phyloP scores from a whole-genome alignment of 768 basidiomycete genomes.

The Lepiota subincarnata region DNA sequence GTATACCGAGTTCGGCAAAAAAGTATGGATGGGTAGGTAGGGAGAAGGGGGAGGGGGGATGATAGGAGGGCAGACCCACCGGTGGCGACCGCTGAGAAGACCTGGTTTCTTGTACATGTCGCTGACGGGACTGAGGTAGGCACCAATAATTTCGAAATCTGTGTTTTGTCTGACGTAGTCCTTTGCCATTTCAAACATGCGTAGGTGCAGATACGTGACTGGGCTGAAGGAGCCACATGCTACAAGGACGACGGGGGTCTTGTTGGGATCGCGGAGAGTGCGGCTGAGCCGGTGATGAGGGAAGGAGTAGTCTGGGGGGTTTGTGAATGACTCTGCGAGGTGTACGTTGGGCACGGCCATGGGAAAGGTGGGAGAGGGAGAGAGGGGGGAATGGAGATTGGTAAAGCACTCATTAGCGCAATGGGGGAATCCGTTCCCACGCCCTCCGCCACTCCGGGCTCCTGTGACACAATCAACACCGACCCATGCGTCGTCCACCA shows the following conservation, averaged over 20 bases:
- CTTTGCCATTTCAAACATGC: constrained; percentile 99
- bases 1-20: background rate
- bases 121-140: constrained; percentile 94
- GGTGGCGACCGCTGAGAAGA: constrained; percentile 78
- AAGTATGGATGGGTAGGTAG: background rate
- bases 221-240: constrained; percentile 98
- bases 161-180: constrained; percentile 93
- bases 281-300: constrained; percentile 59
- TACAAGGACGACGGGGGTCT: constrained; percentile 89
- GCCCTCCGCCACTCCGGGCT: constrained; percentile 8
- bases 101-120: constrained; percentile 98
- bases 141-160: constrained; percentile 89
- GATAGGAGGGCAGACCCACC: constrained; percentile 54
- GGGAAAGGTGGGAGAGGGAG: constrained; percentile 17
- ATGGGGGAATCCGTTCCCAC: constrained; percentile 28
- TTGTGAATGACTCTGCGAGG: constrained; percentile 47
- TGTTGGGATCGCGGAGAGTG: constrained; percentile 54
- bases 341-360: constrained; percentile 24
- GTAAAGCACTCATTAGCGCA: constrained; percentile 12
- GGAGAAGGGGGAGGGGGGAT: background rate
- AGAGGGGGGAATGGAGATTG: background rate
- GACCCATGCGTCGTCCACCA: constrained; percentile 1
- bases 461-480: background rate
- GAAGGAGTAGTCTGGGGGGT: constrained; percentile 66
- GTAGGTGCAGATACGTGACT: constrained; percentile 94